phyloP scores from a whole-genome alignment of 192 early-diverging fungal species.

The Backusella liffmaniae region DNA sequence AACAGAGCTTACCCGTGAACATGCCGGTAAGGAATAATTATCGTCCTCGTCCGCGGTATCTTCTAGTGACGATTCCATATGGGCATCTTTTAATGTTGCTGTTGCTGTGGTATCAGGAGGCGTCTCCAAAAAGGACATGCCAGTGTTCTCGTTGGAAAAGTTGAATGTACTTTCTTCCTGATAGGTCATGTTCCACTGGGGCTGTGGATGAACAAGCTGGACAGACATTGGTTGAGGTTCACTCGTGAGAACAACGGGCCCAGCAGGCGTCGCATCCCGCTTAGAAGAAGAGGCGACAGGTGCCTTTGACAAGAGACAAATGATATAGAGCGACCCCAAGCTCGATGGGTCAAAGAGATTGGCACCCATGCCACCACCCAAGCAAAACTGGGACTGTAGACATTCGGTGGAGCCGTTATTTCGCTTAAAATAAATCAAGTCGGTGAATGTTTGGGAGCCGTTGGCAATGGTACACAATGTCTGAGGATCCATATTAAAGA shows the following conservation, averaged over 20 bases:
- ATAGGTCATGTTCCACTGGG: not conserved
- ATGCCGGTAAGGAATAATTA: not conserved
- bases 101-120: not conserved
- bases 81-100: not conserved
- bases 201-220: not conserved
- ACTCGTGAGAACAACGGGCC: not conserved
- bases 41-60: not conserved
- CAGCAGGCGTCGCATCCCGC: not conserved
- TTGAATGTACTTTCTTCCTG: not conserved
- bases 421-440: slow-evolving; percentile 39
- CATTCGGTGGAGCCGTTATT: slow-evolving; percentile 42
- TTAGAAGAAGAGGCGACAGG: not conserved
- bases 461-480: slow-evolving; percentile 34
- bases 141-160: not conserved
- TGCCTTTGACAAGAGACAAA: slow-evolving; percentile 20
- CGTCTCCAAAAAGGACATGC: not conserved
- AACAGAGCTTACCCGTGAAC: not conserved
- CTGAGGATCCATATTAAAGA: slow-evolving; percentile 29
- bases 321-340: slow-evolving; percentile 45
- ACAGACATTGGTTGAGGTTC: not conserved
- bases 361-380: slow-evolving; percentile 56
- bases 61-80: not conserved
- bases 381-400: slow-evolving; percentile 43
- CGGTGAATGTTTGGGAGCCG: slow-evolving; percentile 44
- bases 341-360: slow-evolving; percentile 43